Base-by-base conservation (phyloP, 2,329 filamentous ascomycete species). In the Botryosphaeria agaves region DNA sequence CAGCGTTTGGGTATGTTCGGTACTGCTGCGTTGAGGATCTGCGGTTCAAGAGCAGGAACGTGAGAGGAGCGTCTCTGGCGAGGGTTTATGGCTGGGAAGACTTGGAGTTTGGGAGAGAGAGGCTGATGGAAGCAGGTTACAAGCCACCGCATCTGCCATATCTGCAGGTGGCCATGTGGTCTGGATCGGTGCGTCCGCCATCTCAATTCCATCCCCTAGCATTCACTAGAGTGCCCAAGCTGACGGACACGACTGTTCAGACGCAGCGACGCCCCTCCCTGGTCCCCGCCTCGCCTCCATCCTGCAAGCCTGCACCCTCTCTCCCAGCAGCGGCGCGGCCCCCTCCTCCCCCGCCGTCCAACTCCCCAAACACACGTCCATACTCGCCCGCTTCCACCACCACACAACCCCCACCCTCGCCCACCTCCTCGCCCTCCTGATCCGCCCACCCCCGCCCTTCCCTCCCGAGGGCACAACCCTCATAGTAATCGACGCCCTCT, bases 111-210 rank as follows among this genome's bases (percentile, higher is more conserved):
- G 4, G 28, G 32, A 37, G 30, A 36, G 44, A 49, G 43, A 49
- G 5, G 38, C 36, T 48, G 31, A 34, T 32, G 30, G 32, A n/a
- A 14, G 31, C 47, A 87, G 81, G 20, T 65, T 87, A 42, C 80
- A 83, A 47, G 56, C 81, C 26, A 64, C 74, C 35, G 65, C 68
- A 8, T 72, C 68, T 48, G 70, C 72, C 12, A 52, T 92, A 29
- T 56, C 54, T 31, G 58, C 64, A 36, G 69, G 70, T 28, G 56
- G 68, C 23, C 61, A 62, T 37, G 82, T 85, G 30, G 64, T 85
- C 26, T 93, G 84, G 84, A 69, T 92, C 59, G 82, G 82, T 85
- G 54, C 43, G 70, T 67, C 39, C 30, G n/a, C n/a, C n/a, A n/a
- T n/a, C n/a, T n/a, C n/a, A n/a, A n/a, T n/a, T n/a, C n/a, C n/a